phyloP scores from a whole-genome alignment of 352 stramenopile species.

The Paralagenidium karlingii region DNA sequence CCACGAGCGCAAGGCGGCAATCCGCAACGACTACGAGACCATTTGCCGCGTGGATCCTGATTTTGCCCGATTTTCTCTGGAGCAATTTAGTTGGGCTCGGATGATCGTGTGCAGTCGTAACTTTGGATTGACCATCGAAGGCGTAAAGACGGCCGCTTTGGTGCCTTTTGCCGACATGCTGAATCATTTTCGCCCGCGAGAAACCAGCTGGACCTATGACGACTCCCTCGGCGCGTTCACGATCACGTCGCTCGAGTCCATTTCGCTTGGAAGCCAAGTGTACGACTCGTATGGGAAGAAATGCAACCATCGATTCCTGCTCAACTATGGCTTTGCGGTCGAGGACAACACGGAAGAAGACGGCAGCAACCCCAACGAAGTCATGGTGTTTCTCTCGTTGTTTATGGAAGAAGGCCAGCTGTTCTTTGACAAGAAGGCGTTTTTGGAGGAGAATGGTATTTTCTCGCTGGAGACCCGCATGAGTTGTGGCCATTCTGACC shows the following conservation, averaged over 20 bases:
- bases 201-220: slow-evolving; percentile 91
- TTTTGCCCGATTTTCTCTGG: slow-evolving; percentile 89
- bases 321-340: slow-evolving; percentile 99
- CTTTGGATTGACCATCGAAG: slow-evolving; percentile 97
- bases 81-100: slow-evolving; percentile 97
- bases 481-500: slow-evolving; percentile 72
- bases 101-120: slow-evolving; percentile 99
- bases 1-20: slow-evolving; percentile 90
- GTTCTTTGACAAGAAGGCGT: slow-evolving; percentile 76
- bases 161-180: slow-evolving; percentile 99
- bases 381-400: slow-evolving; percentile 83
- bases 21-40: slow-evolving; percentile 94
- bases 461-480: slow-evolving; percentile 81
- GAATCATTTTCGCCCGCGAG: slow-evolving; percentile 97
- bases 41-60: slow-evolving; percentile 89
- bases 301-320: slow-evolving; percentile 98
- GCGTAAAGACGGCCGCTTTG: slow-evolving; percentile 93
- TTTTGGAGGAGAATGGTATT: slow-evolving; percentile 77
- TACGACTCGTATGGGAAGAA: slow-evolving; percentile 99
- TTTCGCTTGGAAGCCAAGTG: slow-evolving; percentile 84
- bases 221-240: slow-evolving; percentile 76
- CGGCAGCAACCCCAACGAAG: slow-evolving; percentile 97
- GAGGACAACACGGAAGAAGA: slow-evolving; percentile 97
- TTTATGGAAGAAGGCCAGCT: slow-evolving; percentile 39
- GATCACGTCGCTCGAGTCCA: slow-evolving; percentile 79